phyloP scores from a whole-genome alignment of 2,329 filamentous ascomycete species.

The Sclerotinia spermophila region DNA sequence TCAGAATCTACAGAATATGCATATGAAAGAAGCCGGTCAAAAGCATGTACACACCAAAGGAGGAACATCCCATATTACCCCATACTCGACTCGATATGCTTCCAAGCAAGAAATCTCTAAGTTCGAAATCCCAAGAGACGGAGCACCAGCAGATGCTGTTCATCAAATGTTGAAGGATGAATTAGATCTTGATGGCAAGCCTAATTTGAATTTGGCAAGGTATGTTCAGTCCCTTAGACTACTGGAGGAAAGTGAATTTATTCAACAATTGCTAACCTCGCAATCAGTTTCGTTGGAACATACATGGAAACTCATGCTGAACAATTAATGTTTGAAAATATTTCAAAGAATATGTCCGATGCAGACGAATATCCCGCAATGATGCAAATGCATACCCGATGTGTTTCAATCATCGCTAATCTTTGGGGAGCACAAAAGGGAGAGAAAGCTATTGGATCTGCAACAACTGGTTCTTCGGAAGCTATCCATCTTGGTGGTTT shows the following conservation, averaged over 20 bases:
- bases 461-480: conserved; percentile 68
- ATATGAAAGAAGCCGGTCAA: conserved; percentile 39
- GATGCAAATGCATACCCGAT: conserved; percentile 61
- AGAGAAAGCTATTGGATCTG: conserved; percentile 63
- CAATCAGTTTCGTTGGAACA: conserved; percentile 60
- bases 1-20: conserved; percentile 46
- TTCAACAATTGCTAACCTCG: conserved; percentile 12
- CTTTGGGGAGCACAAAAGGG: conserved; percentile 60
- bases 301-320: conserved; percentile 67
- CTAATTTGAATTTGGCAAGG: conserved; percentile 64
- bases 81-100: conserved; percentile 57
- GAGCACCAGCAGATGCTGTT: conserved; percentile 58
- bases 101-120: conserved; percentile 54
- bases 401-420: conserved; percentile 64
- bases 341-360: conserved; percentile 70
- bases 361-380: conserved; percentile 62
- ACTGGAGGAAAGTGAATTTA: neutral
- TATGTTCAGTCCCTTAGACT: conserved; percentile 26
- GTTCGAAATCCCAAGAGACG: conserved; percentile 54
- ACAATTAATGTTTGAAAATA: conserved; percentile 62
- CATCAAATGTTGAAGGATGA: conserved; percentile 63
- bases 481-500: conserved; percentile 67
- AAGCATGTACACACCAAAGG: conserved; percentile 40
- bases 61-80: conserved; percentile 49
- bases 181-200: conserved; percentile 60